Conservation (phyloP, 1,284 basidiomycete species). For the Puccinia coronata region DNA sequence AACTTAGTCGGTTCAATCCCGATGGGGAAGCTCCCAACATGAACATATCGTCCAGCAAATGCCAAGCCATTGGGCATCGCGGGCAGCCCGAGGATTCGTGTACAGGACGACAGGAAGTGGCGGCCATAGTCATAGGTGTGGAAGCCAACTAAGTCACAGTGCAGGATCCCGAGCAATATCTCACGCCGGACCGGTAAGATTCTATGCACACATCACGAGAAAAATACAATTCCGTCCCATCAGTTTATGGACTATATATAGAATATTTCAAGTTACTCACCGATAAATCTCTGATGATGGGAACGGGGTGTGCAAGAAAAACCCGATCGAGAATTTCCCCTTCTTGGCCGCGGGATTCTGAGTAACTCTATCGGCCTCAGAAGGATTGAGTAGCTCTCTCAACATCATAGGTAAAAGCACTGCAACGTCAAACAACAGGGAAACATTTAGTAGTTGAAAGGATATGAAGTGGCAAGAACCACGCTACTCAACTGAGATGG, state of each 20-base stretch:
- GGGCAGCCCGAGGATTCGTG: constrained; percentile 89
- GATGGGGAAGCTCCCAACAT: constrained; percentile 98
- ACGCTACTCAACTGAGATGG: constrained; percentile 62
- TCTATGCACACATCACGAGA: constrained; percentile 63
- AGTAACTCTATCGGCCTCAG: constrained; percentile 65
- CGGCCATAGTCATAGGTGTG: constrained; percentile 99
- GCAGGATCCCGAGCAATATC: constrained; percentile 89
- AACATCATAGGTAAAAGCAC: constrained; percentile 48
- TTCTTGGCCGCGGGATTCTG: background rate
- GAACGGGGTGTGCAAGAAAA: constrained; percentile 98
- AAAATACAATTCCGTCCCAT: background rate
- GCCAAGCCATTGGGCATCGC: constrained; percentile 98
- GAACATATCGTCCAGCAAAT: constrained; percentile 88
- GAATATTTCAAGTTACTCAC: constrained; percentile 62
- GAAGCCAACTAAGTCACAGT: constrained; percentile 96
- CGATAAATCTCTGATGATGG: constrained; percentile 97
- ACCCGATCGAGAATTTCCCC: constrained; percentile 68
- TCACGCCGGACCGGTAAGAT: constrained; percentile 95
- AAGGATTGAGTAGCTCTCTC: constrained; percentile 37
- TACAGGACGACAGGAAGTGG: constrained; percentile 97
- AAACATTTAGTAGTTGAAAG: background rate
- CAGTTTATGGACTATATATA: background rate
- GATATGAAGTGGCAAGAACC: constrained; percentile 73
- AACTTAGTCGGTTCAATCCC: constrained; percentile 95
- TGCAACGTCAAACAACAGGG: background rate